Evolutionary conservation across 257 asterid species (phyloP).

Genomic region (Plantago ovata): DNA sequence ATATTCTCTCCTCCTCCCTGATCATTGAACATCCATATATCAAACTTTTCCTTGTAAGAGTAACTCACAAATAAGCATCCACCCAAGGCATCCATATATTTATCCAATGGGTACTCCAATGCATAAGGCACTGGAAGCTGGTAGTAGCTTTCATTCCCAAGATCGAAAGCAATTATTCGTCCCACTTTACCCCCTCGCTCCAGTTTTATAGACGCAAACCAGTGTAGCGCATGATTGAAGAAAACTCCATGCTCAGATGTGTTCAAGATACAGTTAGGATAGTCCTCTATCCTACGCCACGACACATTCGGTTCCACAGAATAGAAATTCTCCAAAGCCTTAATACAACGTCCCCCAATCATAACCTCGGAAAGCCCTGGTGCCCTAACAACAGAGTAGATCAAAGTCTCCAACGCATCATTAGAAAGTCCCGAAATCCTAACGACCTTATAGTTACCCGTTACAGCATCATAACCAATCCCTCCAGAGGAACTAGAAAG

Average conservation of each 20-base stretch:
- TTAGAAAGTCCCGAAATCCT: background rate
- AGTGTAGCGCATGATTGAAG: background rate
- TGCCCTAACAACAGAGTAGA: background rate
- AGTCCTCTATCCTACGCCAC: background rate
- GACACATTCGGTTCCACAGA: background rate
- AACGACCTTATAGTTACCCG: background rate
- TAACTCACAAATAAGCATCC: background rate
- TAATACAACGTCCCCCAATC: no score
- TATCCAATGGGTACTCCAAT: background rate
- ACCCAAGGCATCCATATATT: background rate
- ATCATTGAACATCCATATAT: background rate
- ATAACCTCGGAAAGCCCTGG: no score
- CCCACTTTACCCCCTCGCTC: background rate
- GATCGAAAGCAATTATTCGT: background rate
- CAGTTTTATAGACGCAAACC: background rate
- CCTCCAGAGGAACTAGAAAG: no score
- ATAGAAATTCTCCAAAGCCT: no score
- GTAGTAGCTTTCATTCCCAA: background rate
- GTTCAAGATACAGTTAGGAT: background rate
- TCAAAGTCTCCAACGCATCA: no score
- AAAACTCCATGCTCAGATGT: background rate
- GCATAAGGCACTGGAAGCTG: background rate
- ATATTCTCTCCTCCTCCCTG: background rate
- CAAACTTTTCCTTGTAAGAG: background rate
- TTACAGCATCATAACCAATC: no score